Conservation (phyloP, 371 early-diverging fungal species). For the Mucor lusitanicus region DNA sequence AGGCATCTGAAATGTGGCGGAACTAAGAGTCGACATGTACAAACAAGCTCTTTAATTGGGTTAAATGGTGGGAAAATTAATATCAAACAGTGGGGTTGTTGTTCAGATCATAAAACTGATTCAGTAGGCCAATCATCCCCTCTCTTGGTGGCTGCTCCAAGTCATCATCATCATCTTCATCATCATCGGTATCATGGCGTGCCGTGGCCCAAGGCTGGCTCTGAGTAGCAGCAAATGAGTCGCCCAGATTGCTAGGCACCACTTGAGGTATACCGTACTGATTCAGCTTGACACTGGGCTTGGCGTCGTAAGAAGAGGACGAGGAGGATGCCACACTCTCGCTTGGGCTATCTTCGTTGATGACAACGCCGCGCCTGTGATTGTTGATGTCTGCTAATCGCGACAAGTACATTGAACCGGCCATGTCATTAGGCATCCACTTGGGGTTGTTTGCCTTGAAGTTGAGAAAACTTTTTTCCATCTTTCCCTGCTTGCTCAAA, state of each 20-base stretch:
- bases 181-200: slow-evolving; percentile 14
- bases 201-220: slow-evolving; percentile 9
- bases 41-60: slow-evolving; percentile 4
- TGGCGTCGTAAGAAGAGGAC: background rate
- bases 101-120: slow-evolving; percentile 66
- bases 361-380: background rate
- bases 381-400: slow-evolving; percentile 41
- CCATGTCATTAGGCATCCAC: slow-evolving; percentile 75
- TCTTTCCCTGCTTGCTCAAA: slow-evolving; percentile 88
- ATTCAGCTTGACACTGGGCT: slow-evolving; percentile 20
- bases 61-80: slow-evolving; percentile 11
- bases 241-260: slow-evolving; percentile 36
- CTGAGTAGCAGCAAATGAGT: slow-evolving; percentile 29
- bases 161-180: slow-evolving; percentile 19
- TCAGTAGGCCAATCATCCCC: slow-evolving; percentile 58
- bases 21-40: no score
- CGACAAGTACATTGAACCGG: slow-evolving; percentile 72
- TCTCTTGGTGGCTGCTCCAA: slow-evolving; percentile 28
- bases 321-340: background rate
- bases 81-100: slow-evolving; percentile 34
- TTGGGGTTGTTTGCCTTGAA: slow-evolving; percentile 92
- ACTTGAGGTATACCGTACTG: slow-evolving; percentile 39
- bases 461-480: slow-evolving; percentile 94
- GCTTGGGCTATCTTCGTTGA: background rate
- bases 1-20: slow-evolving; percentile 24